Percentiles rank a stretch among this genome's conserved stretches.
Evolutionary conservation across 2,329 filamentous ascomycete genomes (phyloP).

Genomic region (Aspergillus cejpii): DNA sequence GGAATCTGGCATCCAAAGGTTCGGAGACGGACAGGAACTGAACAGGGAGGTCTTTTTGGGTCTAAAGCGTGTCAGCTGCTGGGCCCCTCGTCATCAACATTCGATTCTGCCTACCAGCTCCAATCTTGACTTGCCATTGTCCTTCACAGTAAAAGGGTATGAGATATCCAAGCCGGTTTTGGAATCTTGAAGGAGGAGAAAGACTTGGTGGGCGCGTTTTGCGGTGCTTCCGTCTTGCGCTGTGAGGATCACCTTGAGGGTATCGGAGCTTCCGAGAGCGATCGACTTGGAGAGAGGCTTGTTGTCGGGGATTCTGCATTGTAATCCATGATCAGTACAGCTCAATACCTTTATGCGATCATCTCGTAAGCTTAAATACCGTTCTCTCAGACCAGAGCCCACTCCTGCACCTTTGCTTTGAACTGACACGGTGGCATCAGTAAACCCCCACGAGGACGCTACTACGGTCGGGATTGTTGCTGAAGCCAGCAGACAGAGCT

Average conservation of each 20-base stretch:
- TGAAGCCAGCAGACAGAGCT: constrained; percentile 34
- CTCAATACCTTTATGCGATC: neutral
- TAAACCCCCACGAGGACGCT: constrained; percentile 54
- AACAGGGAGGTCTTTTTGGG: constrained; percentile 78
- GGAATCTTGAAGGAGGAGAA: constrained; percentile 72
- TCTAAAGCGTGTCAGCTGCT: constrained; percentile 46
- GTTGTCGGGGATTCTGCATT: constrained; percentile 52
- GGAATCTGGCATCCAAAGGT: constrained; percentile 70
- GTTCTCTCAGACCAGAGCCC: constrained; percentile 49
- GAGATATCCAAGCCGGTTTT: constrained; percentile 75
- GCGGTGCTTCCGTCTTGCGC: constrained; percentile 69
- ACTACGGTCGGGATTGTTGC: constrained; percentile 37
- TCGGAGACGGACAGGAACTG: constrained; percentile 65
- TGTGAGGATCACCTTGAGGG: constrained; percentile 75
- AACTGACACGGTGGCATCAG: constrained; percentile 57
- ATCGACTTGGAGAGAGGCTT: constrained; percentile 59
- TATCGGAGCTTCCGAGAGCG: constrained; percentile 60
- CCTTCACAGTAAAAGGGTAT: constrained; percentile 76
- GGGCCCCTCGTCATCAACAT: neutral
- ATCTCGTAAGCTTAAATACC: constrained; percentile 33
- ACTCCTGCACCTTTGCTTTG: constrained; percentile 54
- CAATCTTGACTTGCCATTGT: constrained; percentile 76
- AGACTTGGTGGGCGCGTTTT: constrained; percentile 89
- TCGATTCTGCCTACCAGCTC: constrained; percentile 61
- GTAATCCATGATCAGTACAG: constrained; percentile 4